Evolutionary conservation across 441 rosid species (phyloP).

Genomic region (Arabidopsis hybrid): DNA sequence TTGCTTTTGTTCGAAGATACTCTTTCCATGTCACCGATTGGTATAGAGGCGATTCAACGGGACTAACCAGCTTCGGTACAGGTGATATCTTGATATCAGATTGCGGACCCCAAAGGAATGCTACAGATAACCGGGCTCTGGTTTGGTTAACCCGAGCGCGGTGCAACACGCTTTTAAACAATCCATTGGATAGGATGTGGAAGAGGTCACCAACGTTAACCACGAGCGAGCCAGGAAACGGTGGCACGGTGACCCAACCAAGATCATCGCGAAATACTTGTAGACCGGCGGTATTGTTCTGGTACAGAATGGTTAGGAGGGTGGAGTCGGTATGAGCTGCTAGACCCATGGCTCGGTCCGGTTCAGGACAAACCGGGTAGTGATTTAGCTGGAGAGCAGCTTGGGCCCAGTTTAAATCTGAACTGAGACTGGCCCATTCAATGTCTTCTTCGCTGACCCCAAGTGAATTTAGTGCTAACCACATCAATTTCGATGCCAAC

Average conservation of each 20-base stretch:
- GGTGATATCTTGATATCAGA: conserved; percentile 56
- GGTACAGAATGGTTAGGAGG: conserved; percentile 59
- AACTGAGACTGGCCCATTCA: conserved; percentile 68
- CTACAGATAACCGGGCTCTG: conserved; percentile 53
- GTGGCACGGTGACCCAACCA: conserved; percentile 64
- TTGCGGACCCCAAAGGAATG: conserved; percentile 70
- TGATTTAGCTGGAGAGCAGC: conserved; percentile 59
- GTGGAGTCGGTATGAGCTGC: conserved; percentile 71
- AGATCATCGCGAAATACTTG: conserved; percentile 49
- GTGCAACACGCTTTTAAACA: conserved; percentile 56
- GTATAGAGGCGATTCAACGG: conserved; percentile 50
- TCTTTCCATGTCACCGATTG: conserved; percentile 69
- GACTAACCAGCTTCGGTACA: conserved; percentile 46
- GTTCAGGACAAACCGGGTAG: conserved; percentile 60
- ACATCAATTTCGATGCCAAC: conserved; percentile 69
- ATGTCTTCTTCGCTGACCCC: conserved; percentile 66
- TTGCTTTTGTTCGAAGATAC: conserved; percentile 59
- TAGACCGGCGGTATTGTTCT: conserved; percentile 55
- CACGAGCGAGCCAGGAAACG: conserved; percentile 53
- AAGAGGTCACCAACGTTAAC: conserved; percentile 68
- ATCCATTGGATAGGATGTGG: conserved; percentile 63
- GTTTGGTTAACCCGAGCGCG: conserved; percentile 61
- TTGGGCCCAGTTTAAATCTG: conserved; percentile 41
- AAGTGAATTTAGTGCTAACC: conserved; percentile 70
- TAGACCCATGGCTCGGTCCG: conserved; percentile 55